These are phyloP conservation scores for Kwoniella bestiolae DNA, from an alignment of 768 basidiomycete species.

Conservation along the genomic window DNA sequence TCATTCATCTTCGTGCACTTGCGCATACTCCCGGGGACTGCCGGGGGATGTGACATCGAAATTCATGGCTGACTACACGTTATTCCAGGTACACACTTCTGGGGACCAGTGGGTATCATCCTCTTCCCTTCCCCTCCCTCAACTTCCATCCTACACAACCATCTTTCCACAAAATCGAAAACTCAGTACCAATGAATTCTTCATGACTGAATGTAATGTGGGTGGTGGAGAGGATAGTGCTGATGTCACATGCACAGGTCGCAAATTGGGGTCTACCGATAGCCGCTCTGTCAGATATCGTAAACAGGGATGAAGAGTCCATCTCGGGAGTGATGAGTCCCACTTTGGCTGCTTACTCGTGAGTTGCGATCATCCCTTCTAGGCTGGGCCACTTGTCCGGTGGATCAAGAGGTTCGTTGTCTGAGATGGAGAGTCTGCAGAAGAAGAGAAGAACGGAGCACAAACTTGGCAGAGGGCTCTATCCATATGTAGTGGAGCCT, in stretches of 20 bases:
- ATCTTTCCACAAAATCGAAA: not conserved
- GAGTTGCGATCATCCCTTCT: constrained; percentile 57
- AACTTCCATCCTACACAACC: not conserved
- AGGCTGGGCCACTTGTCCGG: no score
- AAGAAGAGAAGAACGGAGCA: not conserved
- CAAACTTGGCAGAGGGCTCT: not conserved
- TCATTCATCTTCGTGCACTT: no score
- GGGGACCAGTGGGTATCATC: constrained; percentile 82
- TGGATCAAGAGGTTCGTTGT: no score
- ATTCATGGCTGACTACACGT: no score
- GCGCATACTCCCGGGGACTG: no score
- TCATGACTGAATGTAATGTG: no score
- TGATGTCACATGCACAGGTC: constrained; percentile 63
- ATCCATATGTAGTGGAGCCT: no score
- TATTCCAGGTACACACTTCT: constrained; percentile 91
- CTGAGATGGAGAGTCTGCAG: no score
- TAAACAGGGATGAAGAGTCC: constrained; percentile 84
- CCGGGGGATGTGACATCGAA: no score
- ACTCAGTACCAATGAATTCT: no score
- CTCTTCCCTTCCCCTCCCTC: not conserved
- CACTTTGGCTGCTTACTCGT: constrained; percentile 90
- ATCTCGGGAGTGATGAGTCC: constrained; percentile 98
- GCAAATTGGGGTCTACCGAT: constrained; percentile 98
- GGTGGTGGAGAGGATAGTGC: not conserved
- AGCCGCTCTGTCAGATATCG: constrained; percentile 86